A percentile compares a stretch with the other conserved stretches of the same genome.
Conservation (phyloP, 495 filamentous ascomycete species). For the Neurospora tetraspora region DNA sequence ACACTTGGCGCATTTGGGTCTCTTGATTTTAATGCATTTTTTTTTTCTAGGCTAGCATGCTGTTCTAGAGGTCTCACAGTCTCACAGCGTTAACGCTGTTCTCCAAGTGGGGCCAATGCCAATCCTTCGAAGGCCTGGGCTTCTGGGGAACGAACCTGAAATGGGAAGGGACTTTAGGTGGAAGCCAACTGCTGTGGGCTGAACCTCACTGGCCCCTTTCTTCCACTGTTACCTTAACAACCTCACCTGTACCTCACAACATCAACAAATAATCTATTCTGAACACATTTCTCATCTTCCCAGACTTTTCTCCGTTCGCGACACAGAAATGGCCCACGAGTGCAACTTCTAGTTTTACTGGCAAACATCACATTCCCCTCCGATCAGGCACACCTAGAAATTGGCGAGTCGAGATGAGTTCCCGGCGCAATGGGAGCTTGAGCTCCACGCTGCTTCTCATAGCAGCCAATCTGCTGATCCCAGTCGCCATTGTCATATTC, state of each 20-base stretch:
- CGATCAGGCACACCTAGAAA: not conserved
- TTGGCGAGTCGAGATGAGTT: conserved; percentile 13
- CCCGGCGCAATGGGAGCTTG: conserved; percentile 22
- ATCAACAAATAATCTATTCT: not conserved
- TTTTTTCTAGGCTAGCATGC: not conserved
- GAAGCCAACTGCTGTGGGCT: too few species aligned
- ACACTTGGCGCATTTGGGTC: not conserved
- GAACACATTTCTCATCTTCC: not conserved
- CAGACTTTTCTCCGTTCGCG: not conserved
- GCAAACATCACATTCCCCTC: not conserved
- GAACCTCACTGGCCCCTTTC: not conserved
- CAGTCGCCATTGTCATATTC: conserved; percentile 69
- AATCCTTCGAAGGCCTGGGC: not conserved
- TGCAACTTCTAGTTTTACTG: not conserved
- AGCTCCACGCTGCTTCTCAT: conserved; percentile 37
- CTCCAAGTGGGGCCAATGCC: not conserved
- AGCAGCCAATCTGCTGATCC: conserved; percentile 67
- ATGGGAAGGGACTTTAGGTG: not conserved
- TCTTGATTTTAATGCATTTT: not conserved
- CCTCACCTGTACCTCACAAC: not conserved
- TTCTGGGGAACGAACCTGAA: not conserved
- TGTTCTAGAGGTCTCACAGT: not conserved
- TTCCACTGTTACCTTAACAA: not conserved
- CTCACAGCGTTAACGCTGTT: not conserved
- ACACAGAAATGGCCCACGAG: not conserved